Base-by-base conservation (phyloP, 2,329 filamentous ascomycete species). In the Fusarium brachygibbosum region DNA sequence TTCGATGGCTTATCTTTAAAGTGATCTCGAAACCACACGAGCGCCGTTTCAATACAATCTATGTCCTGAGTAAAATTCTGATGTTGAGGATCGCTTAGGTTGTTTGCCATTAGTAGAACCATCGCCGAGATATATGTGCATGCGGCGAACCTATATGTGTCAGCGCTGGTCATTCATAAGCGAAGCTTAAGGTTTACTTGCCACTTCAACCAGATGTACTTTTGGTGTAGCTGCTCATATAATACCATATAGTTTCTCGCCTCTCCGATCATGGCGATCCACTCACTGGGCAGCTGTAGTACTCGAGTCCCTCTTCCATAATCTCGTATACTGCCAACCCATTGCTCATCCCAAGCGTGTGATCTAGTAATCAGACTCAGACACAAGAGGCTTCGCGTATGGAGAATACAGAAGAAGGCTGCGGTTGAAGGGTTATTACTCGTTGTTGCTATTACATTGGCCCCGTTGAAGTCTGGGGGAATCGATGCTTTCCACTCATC, bases 121-220 rank as follows among this genome's bases (percentile, higher is more conserved):
- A 62, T 62, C 2, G 57, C 14, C 4, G 46, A 62, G 0, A 44
- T 63, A 6, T 62, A 62, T 16, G 59, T 62, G 23, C 57, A 63
- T 4, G 40, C 35, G 1, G 58, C 29, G 9, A 62, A 34, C 59
- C 57, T 62, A 9, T 3, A 1, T 0, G 1, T 23, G 19, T 63
- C 7, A 63, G 11, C 5, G 3, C 5, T 5, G 8, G 5, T 3
- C 13, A 4, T 3, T 10, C 12, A 5, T 1, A 1, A 6, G 7
- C 3, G 5, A 4, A 4, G 6, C 0, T 10, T n/a, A 3, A 3
- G 2, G 1, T 8, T 7, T 5, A 10, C 46, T 46, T 10, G 32
- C 59, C 57, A 62, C 21, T 34, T 45, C 0, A 63, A 1, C 59
- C 59, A 63, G 5, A 7, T 45, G 23, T 55, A 25, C n/a, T 9